Evolutionary conservation across 192 early-diverging fungal genomes (phyloP), one percentile per base, ranked within the genome.

Genomic region (Gonapodya prolifera): DNA sequence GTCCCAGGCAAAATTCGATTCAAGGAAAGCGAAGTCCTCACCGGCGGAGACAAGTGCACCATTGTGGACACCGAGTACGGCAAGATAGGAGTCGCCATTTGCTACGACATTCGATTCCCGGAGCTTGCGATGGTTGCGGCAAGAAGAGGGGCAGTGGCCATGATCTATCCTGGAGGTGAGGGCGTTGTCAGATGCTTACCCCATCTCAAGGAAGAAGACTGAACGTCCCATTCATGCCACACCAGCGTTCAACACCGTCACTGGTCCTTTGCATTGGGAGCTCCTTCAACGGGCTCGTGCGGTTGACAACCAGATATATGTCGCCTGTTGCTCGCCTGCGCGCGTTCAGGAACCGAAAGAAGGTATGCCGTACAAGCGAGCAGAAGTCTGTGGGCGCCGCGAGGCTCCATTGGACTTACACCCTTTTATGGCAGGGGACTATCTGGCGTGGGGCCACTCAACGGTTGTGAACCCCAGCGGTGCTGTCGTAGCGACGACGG

Each of bases 71-170:
- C 95, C 75, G 85, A 75, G 30, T 94, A 90, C 82, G 97, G 96
- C 31, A 89, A 87, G 76, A 87, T 99, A 77, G 96, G 96, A 17
- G 82, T 98, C 17, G 97, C 91, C 0, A 98, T 99, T 35, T 99
- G 97, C 82, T 99, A 99, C 82, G 97, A 99, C 77, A 92, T 99
- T 16, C 83, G 94, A 77, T 99, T 99, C 81, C 97, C 97, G 2
- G 97, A 99, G 78, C 84, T 96, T 80, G 95, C 97, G 45, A 96
- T 92, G 91, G 87, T 96, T 82, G 96, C 96, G 34, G 92, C 95
- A 1, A 83, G 93, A 36, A 88, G 87, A 80, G 93, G 94, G 0
- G 95, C 94, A 78, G 81, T 96, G 30, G 91, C 89, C 23, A 96
- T 99, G 96, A 89, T 99, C 34, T 99, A 97, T 79, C 97, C 96